Evolutionary conservation across 202 grass and related monocot genomes (phyloP).

Genomic region (Alloteropsis angusta): DNA sequence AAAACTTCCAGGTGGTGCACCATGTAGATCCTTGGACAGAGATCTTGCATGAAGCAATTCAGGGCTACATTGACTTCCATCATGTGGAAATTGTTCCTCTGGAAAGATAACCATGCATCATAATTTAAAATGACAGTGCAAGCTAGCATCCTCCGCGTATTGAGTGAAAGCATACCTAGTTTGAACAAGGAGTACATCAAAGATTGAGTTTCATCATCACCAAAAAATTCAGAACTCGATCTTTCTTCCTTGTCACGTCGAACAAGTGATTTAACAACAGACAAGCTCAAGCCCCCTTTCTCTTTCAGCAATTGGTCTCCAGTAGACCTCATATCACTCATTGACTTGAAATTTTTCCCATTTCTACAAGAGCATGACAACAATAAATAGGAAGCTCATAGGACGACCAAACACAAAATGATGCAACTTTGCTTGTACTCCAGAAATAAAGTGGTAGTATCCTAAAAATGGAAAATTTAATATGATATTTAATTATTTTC

Average conservation of each 20-base stretch:
- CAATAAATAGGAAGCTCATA: neutral
- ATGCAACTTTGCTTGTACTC: neutral
- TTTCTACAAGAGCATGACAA: constrained; percentile 32
- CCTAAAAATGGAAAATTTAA: neutral
- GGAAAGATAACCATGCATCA: constrained; percentile 41
- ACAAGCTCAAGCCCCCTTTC: constrained; percentile 74
- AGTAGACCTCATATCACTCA: constrained; percentile 57
- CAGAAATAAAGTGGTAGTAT: neutral
- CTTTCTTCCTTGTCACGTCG: constrained; percentile 77
- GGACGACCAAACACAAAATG: neutral
- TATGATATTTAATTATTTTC: neutral
- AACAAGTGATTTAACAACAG: constrained; percentile 88
- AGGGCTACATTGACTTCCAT: constrained; percentile 24
- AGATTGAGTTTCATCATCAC: constrained; percentile 70
- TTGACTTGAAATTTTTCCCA: constrained; percentile 63
- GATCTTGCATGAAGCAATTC: constrained; percentile 31
- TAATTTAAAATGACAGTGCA: constrained; percentile 15
- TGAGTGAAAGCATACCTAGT: constrained; percentile 42
- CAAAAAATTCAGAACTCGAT: constrained; percentile 40
- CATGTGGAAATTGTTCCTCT: constrained; percentile 41
- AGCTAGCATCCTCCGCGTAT: neutral
- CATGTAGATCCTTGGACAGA: constrained; percentile 58
- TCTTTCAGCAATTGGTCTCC: constrained; percentile 65
- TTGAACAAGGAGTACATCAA: constrained; percentile 60
- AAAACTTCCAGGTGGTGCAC: constrained; percentile 83